These are phyloP conservation scores for Selaginella tamariscina DNA, from an alignment of 75 land plant genomes.

Conservation along the genomic window DNA sequence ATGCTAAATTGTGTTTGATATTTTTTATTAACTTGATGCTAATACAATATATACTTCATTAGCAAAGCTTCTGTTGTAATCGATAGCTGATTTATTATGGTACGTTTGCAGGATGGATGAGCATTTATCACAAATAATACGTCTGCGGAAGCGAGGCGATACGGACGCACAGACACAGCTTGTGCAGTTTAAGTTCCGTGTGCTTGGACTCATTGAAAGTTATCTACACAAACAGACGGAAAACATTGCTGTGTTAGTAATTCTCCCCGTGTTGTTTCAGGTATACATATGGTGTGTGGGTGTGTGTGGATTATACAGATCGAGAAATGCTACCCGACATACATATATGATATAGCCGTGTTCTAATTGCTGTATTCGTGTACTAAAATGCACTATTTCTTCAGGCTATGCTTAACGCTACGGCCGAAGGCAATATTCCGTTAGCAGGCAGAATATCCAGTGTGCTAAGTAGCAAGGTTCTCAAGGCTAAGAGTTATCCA, in stretches of 20 bases:
- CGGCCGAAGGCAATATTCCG: constrained; percentile 43
- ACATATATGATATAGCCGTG: no score
- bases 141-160: constrained; percentile 38
- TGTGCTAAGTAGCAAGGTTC: constrained; percentile 51
- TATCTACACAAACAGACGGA: constrained; percentile 68
- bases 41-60: no score
- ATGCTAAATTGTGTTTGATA: no score
- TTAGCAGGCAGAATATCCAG: constrained; percentile 45
- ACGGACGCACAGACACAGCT: constrained; percentile 59
- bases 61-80: no score
- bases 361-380: no score
- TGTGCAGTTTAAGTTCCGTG: constrained; percentile 66
- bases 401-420: constrained; percentile 41
- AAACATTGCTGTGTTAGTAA: constrained; percentile 42
- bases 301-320: no score
- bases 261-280: constrained; percentile 44
- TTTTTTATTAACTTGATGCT: no score
- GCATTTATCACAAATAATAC: constrained; percentile 46
- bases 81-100: no score
- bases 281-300: no score
- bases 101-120: constrained; percentile 66
- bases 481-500: constrained; percentile 72
- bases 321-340: no score
- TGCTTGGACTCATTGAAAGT: constrained; percentile 67
- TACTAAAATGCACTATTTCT: no score